Evolutionary conservation across 2,329 filamentous ascomycete species (phyloP).

Genomic region (Dactylellina drechsleri): DNA sequence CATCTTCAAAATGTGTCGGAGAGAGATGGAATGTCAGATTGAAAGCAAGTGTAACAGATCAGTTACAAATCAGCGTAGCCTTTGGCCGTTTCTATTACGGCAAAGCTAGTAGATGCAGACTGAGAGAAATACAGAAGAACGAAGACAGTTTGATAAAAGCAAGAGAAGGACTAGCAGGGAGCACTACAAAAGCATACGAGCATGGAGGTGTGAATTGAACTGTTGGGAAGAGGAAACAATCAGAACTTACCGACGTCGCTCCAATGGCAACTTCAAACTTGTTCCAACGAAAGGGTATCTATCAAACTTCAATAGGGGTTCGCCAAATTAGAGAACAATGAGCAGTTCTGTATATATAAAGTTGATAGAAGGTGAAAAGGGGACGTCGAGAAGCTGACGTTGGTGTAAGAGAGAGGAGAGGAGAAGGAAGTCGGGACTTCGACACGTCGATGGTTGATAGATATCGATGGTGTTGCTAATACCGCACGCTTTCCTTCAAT

Average conservation of each 20-base stretch:
- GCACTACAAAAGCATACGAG: neutral
- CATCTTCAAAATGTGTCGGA: neutral
- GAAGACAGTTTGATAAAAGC: neutral
- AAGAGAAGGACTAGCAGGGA: neutral
- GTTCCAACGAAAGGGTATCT: constrained; percentile 26
- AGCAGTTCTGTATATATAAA: neutral
- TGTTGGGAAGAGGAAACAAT: too few relatives aligned
- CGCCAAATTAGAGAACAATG: neutral
- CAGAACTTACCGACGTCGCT: constrained; percentile 8
- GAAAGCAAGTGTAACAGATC: neutral
- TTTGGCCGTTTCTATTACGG: too few relatives aligned
- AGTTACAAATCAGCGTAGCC: neutral
- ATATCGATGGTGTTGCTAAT: constrained; percentile 9
- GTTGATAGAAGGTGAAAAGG: too few relatives aligned
- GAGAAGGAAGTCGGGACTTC: neutral
- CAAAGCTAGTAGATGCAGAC: neutral
- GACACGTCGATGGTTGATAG: constrained; percentile 4
- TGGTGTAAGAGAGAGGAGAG: constrained; percentile 7
- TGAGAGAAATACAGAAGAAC: neutral
- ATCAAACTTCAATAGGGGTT: constrained; percentile 1
- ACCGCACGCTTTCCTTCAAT: neutral
- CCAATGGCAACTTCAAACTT: constrained; percentile 2
- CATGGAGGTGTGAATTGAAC: too few relatives aligned
- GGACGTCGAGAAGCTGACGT: neutral
- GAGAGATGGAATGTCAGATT: neutral